A percentile compares a stretch with the other conserved stretches of the same genome.
These are phyloP conservation scores for Catharanthus roseus DNA, from an alignment of 257 asterid species.

Conservation along the genomic window DNA sequence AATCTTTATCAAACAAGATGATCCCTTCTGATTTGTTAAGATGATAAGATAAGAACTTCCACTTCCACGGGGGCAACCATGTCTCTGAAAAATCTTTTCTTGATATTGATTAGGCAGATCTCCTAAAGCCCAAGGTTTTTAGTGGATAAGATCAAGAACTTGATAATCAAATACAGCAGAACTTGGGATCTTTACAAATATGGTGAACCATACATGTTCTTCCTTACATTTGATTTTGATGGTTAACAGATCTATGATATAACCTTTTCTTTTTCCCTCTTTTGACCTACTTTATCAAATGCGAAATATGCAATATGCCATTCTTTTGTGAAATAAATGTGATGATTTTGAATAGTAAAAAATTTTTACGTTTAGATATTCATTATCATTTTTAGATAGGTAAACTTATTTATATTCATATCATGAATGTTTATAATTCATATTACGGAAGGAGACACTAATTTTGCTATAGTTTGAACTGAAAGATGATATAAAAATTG, in stretches of 20 bases:
- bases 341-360: no score
- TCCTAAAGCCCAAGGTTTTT: background rate
- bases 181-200: background rate
- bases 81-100: background rate
- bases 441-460: no score
- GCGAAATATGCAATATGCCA: no score
- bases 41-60: conserved; percentile 3
- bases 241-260: background rate
- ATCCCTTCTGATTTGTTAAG: background rate
- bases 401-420: no score
- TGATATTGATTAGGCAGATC: background rate
- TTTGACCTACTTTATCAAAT: background rate
- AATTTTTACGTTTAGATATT: no score
- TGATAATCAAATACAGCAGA: background rate
- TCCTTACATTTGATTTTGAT: background rate
- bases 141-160: conserved; percentile 8
- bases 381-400: no score
- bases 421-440: no score
- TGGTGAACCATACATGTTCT: background rate
- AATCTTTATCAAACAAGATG: conserved; percentile 34
- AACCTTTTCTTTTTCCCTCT: background rate
- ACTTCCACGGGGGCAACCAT: background rate
- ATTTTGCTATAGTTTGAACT: no score
- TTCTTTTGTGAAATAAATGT: no score
- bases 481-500: no score